A percentile compares a stretch with the other conserved stretches of the same genome.
phyloP scores from a whole-genome alignment of 2,329 filamentous ascomycete species.

The Lachnellula suecica region DNA sequence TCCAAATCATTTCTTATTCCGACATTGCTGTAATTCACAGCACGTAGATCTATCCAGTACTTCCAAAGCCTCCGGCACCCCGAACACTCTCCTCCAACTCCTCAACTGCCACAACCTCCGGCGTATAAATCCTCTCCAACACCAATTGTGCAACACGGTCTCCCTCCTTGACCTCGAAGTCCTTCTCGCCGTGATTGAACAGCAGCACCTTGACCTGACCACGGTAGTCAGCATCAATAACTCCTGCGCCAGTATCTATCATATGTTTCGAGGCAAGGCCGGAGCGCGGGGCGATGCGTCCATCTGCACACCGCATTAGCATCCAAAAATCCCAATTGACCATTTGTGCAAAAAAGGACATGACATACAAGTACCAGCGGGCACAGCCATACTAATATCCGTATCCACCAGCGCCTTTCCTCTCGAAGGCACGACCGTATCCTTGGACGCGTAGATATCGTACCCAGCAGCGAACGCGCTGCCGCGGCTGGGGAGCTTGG shows the following conservation, averaged over 20 bases:
- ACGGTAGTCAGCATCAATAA: conserved; percentile 97
- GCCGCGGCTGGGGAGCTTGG: conserved; percentile 82
- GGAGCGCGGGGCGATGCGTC: conserved; percentile 86
- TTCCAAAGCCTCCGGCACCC: conserved; percentile 88
- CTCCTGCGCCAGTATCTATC: conserved; percentile 93
- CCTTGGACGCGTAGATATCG: conserved; percentile 80
- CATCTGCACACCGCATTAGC: conserved; percentile 54
- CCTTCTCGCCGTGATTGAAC: conserved; percentile 84
- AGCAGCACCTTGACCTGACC: conserved; percentile 92
- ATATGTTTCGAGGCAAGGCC: conserved; percentile 90
- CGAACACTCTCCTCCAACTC: conserved; percentile 88
- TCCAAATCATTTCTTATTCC: conserved; percentile 1
- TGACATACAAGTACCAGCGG: conserved; percentile 79
- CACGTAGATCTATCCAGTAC: conserved; percentile 58
- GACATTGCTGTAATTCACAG: neutral
- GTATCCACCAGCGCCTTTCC: conserved; percentile 88
- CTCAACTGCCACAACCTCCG: conserved; percentile 85
- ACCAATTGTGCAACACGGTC: conserved; percentile 94
- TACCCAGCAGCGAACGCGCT: conserved; percentile 91
- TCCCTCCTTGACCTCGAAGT: conserved; percentile 80
- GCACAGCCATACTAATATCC: conserved; percentile 87
- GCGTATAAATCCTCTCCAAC: conserved; percentile 91
- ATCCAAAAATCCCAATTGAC: neutral
- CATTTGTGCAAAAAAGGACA: conserved; percentile 1
- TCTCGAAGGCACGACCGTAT: conserved; percentile 73